These are phyloP conservation scores for Leishmania turanica DNA, from an alignment of 208 protist species.

Conservation along the genomic window DNA sequence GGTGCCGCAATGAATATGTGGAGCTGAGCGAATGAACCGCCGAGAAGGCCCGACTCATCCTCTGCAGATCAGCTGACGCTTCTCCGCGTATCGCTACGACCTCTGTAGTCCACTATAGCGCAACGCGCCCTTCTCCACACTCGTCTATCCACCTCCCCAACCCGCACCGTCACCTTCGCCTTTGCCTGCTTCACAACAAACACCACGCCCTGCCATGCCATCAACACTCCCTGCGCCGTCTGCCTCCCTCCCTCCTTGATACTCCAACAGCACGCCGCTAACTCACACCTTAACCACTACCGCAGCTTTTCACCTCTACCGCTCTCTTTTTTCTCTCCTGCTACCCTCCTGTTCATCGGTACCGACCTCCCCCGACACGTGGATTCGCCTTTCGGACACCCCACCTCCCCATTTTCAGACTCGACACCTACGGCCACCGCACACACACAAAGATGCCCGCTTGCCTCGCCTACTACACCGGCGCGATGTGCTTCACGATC, in stretches of 20 bases:
- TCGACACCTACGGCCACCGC: background rate
- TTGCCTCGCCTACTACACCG: constrained; percentile 27
- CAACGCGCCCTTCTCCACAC: background rate
- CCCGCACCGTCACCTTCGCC: background rate
- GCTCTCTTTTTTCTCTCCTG: constrained; percentile 1
- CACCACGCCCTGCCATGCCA: background rate
- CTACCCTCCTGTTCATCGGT: background rate
- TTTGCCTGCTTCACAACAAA: background rate
- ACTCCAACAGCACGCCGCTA: background rate
- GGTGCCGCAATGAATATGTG: background rate
- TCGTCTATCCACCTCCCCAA: background rate
- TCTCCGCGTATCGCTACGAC: background rate
- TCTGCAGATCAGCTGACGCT: background rate
- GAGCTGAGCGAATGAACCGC: background rate
- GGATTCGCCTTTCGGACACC: background rate
- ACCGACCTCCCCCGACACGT: background rate
- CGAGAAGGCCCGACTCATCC: background rate
- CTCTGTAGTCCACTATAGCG: background rate
- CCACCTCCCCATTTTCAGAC: background rate
- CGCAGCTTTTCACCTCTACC: background rate
- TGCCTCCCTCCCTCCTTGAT: background rate
- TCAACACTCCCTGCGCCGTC: background rate
- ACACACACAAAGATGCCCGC: constrained; percentile 17
- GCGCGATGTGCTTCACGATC: constrained; percentile 34
- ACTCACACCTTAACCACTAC: background rate